A percentile compares a stretch with the other conserved stretches of the same genome.
Conservation (phyloP, 2,329 filamentous ascomycete genomes). For the Microsporum canis region DNA sequence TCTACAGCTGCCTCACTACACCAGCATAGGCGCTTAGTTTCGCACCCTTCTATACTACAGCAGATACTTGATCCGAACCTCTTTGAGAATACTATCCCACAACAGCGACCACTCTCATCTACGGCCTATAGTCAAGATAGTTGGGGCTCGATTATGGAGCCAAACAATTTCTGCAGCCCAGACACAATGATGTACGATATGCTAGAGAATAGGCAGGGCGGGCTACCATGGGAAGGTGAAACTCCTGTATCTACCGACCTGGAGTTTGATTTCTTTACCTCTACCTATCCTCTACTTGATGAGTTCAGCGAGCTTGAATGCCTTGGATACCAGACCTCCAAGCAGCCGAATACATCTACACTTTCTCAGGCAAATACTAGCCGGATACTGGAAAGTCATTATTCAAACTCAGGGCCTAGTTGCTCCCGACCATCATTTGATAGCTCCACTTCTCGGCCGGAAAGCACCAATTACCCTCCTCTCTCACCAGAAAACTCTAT, state of each 20-base stretch:
- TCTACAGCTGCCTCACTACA: not conserved
- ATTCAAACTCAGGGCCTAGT: not conserved
- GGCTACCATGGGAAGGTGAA: not conserved
- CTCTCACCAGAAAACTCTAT: constrained; percentile 10
- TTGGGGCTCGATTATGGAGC: not conserved
- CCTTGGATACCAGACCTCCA: not conserved
- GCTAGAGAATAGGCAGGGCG: not conserved
- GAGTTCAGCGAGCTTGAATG: not conserved
- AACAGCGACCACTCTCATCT: not conserved
- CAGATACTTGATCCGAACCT: constrained; percentile 1
- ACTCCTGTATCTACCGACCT: not conserved
- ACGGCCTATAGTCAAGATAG: not conserved
- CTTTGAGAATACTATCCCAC: not conserved
- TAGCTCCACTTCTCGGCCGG: constrained; percentile 6
- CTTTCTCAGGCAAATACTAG: not conserved
- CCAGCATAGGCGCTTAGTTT: not conserved
- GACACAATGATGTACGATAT: not conserved
- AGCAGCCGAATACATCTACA: not conserved
- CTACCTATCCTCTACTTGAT: not conserved
- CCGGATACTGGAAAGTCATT: not conserved
- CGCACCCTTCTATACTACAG: not conserved
- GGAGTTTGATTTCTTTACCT: not conserved
- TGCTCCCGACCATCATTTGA: not conserved
- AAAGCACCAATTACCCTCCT: constrained; percentile 10
- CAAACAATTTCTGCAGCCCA: not conserved